Evolutionary conservation across 2,329 filamentous ascomycete genomes (phyloP).

Genomic region (Neonectria sp.): DNA sequence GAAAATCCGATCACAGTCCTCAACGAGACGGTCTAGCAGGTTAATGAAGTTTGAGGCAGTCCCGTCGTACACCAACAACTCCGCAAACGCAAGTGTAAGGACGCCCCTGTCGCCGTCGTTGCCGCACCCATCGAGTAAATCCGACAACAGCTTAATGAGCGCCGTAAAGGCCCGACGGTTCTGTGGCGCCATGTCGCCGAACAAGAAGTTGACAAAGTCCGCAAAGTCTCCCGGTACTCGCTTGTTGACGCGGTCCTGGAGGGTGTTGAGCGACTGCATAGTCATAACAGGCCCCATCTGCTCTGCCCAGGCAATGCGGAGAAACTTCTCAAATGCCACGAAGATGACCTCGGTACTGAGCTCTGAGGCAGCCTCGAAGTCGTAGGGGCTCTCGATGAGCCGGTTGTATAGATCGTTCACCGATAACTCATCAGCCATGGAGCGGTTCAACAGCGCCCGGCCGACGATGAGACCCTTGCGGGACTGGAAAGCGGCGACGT

Average conservation of each 20-base stretch:
- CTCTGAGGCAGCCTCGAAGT: slow-evolving; percentile 82
- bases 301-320: slow-evolving; percentile 89
- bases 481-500: slow-evolving; percentile 85
- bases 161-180: slow-evolving; percentile 85
- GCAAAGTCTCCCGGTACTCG: slow-evolving; percentile 81
- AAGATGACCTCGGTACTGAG: slow-evolving; percentile 88
- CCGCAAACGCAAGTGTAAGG: slow-evolving; percentile 89
- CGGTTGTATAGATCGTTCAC: slow-evolving; percentile 94
- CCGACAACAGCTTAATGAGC: slow-evolving; percentile 87
- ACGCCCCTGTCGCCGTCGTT: slow-evolving; percentile 94
- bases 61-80: slow-evolving; percentile 84
- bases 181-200: slow-evolving; percentile 77
- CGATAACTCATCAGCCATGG: slow-evolving; percentile 79
- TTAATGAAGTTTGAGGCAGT: slow-evolving; percentile 89
- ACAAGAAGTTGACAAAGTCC: slow-evolving; percentile 76
- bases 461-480: slow-evolving; percentile 91
- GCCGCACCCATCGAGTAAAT: slow-evolving; percentile 89
- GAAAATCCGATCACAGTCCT: slow-evolving; percentile 92
- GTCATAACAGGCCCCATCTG: slow-evolving; percentile 90
- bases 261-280: slow-evolving; percentile 76
- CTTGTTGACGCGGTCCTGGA: slow-evolving; percentile 79
- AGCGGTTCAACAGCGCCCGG: slow-evolving; percentile 79
- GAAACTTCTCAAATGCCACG: slow-evolving; percentile 93
- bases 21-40: slow-evolving; percentile 87
- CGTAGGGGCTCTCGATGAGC: slow-evolving; percentile 86